Evolutionary conservation across 2,329 filamentous ascomycete genomes (phyloP).

Genomic region (Conoideocrella luteorostrata): DNA sequence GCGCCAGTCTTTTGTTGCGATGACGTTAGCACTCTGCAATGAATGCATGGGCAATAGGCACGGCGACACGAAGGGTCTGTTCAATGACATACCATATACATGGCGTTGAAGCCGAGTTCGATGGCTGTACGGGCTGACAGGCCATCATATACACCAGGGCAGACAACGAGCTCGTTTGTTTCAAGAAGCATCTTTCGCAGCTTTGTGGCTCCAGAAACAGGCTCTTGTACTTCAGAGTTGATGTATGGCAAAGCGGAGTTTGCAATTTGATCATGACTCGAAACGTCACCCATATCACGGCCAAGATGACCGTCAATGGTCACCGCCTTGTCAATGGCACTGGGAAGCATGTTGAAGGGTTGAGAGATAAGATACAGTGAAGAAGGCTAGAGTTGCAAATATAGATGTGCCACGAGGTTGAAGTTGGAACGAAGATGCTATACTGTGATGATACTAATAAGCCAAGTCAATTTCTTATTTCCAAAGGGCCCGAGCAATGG

Average conservation of each 20-base stretch:
- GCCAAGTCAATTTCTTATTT: too few relatives aligned
- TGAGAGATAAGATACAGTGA: not conserved
- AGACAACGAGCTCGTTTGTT: slow-evolving; percentile 42
- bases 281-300: slow-evolving; percentile 7
- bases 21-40: not conserved
- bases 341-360: slow-evolving; percentile 8
- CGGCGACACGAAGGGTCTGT: too few relatives aligned
- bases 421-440: not conserved
- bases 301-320: slow-evolving; percentile 6
- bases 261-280: not conserved
- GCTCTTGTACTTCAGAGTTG: slow-evolving; percentile 9
- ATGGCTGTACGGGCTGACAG: slow-evolving; percentile 59
- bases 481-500: too few relatives aligned
- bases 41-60: too few relatives aligned
- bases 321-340: slow-evolving; percentile 7
- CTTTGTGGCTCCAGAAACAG: slow-evolving; percentile 23
- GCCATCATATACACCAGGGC: slow-evolving; percentile 63
- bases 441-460: too few relatives aligned
- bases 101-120: slow-evolving; percentile 51
- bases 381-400: too few relatives aligned
- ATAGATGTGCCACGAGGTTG: too few relatives aligned
- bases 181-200: slow-evolving; percentile 36
- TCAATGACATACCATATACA: slow-evolving; percentile 65
- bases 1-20: slow-evolving; percentile 47
- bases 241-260: too few relatives aligned